phyloP scores from a whole-genome alignment of 2,329 filamentous ascomycete genomes.

The Xylaria sp. region DNA sequence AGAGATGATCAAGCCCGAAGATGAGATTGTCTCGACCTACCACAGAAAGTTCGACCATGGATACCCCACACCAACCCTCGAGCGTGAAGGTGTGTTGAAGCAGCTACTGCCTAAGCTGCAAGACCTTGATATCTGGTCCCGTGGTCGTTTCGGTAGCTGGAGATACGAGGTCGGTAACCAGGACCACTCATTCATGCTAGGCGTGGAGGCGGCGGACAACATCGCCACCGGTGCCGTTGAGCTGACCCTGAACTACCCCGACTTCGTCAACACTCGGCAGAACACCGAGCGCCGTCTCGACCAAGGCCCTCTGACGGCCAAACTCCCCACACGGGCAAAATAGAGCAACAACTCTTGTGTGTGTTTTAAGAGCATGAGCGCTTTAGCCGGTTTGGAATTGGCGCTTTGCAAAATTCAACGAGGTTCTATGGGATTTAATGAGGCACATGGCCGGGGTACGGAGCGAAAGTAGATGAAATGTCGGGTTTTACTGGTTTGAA shows the following conservation, averaged over 20 bases:
- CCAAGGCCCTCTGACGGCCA: conserved; percentile 52
- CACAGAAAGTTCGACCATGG: conserved; percentile 98
- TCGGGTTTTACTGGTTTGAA: conserved; percentile 38
- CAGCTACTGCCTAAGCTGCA: conserved; percentile 93
- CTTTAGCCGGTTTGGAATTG: conserved; percentile 21
- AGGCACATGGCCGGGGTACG: conserved; percentile 31
- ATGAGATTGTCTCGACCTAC: conserved; percentile 98
- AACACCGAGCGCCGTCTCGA: conserved; percentile 73
- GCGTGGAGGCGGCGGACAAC: conserved; percentile 91
- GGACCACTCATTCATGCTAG: conserved; percentile 97
- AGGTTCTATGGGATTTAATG: conserved; percentile 42
- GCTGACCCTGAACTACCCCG: conserved; percentile 94
- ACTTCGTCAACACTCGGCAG: conserved; percentile 86
- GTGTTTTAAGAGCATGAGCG: conserved; percentile 25
- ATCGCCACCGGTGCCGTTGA: conserved; percentile 90
- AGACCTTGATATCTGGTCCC: conserved; percentile 90
- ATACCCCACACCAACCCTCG: conserved; percentile 93
- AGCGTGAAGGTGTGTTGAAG: conserved; percentile 94
- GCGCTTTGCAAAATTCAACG: conserved; percentile 29
- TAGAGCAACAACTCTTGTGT: conserved; percentile 21
- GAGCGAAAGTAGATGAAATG: conserved; percentile 39
- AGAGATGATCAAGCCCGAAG: conserved; percentile 88
- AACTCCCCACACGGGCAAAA: conserved; percentile 51
- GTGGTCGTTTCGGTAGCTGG: conserved; percentile 98
- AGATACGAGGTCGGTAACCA: conserved; percentile 95